These are phyloP conservation scores for Atractiella rhizophila DNA, from an alignment of 768 basidiomycete species.

Conservation along the genomic window DNA sequence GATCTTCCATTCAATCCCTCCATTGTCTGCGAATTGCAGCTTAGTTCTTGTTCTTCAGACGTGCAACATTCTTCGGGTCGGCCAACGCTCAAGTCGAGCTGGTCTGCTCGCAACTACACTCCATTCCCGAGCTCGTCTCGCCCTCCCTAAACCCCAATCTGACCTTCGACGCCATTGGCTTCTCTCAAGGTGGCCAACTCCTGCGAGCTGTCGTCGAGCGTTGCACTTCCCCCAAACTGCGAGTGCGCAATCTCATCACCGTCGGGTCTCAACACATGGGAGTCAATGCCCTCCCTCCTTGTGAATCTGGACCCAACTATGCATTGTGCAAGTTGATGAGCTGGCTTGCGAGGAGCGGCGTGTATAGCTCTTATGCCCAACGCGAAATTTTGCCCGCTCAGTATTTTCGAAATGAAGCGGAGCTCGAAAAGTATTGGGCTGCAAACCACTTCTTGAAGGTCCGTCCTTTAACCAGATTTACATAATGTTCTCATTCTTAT, in stretches of 20 bases:
- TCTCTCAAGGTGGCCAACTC: conserved; percentile 26
- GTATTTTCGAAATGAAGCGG: conserved; percentile 23
- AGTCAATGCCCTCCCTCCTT: conserved; percentile 22
- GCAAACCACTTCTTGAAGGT: conserved; percentile 20
- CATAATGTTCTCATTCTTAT: too few species aligned
- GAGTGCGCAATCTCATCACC: conserved; percentile 22
- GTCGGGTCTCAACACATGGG: conserved; percentile 19
- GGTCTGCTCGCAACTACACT: conserved; percentile 19
- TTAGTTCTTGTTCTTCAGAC: not conserved
- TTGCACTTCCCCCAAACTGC: conserved; percentile 15
- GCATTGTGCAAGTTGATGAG: not conserved
- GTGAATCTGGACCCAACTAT: conserved; percentile 12
- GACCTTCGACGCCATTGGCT: conserved; percentile 25
- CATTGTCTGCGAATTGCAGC: not conserved
- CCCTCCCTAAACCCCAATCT: conserved; percentile 12
- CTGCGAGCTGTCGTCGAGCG: conserved; percentile 22
- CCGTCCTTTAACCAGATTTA: too few species aligned
- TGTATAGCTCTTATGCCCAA: conserved; percentile 15
- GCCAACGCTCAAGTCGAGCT: conserved; percentile 18
- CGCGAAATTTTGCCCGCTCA: conserved; percentile 19
- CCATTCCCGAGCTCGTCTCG: conserved; percentile 17
- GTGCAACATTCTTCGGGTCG: conserved; percentile 20
- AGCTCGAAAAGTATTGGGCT: conserved; percentile 20
- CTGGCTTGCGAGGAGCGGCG: conserved; percentile 4
- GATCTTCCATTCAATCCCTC: not conserved